Percentiles rank a stretch among this genome's conserved stretches.
phyloP scores from a whole-genome alignment of 371 early-diverging fungal species.

The Lichtheimia ramosa region DNA sequence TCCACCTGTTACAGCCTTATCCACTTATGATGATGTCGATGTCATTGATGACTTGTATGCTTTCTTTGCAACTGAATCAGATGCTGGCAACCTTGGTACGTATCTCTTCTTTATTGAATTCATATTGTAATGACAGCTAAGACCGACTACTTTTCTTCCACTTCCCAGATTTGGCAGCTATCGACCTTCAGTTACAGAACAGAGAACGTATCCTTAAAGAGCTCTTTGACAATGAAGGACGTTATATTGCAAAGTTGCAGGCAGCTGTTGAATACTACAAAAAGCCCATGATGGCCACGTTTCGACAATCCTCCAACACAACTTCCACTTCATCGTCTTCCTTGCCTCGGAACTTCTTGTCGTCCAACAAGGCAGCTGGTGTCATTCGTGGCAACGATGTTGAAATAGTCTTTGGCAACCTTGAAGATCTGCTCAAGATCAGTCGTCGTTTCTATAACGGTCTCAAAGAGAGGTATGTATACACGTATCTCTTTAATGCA shows the following conservation, averaged over 20 bases:
- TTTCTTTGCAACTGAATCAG: slow-evolving; percentile 19
- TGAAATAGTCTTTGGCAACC: slow-evolving; percentile 19
- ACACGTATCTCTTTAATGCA: neutral
- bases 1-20: neutral
- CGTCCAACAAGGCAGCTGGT: slow-evolving; percentile 8
- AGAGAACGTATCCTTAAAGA: slow-evolving; percentile 17
- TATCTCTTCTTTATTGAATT: neutral
- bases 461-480: slow-evolving; percentile 23
- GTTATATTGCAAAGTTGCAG: slow-evolving; percentile 20
- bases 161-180: neutral
- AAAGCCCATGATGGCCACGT: slow-evolving; percentile 19
- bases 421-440: slow-evolving; percentile 14
- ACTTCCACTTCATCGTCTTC: slow-evolving; percentile 4
- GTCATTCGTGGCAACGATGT: slow-evolving; percentile 15
- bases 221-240: slow-evolving; percentile 17
- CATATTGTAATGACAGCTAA: neutral
- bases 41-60: slow-evolving; percentile 28
- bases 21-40: slow-evolving; percentile 14
- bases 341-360: slow-evolving; percentile 15
- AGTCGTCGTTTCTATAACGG: slow-evolving; percentile 13
- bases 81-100: slow-evolving; percentile 10
- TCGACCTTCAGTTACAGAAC: slow-evolving; percentile 7
- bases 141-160: neutral
- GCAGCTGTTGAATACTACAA: slow-evolving; percentile 21
- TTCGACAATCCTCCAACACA: slow-evolving; percentile 6